Evolutionary conservation across 768 basidiomycete species (phyloP).

Genomic region (Naganishia vishniacii): DNA sequence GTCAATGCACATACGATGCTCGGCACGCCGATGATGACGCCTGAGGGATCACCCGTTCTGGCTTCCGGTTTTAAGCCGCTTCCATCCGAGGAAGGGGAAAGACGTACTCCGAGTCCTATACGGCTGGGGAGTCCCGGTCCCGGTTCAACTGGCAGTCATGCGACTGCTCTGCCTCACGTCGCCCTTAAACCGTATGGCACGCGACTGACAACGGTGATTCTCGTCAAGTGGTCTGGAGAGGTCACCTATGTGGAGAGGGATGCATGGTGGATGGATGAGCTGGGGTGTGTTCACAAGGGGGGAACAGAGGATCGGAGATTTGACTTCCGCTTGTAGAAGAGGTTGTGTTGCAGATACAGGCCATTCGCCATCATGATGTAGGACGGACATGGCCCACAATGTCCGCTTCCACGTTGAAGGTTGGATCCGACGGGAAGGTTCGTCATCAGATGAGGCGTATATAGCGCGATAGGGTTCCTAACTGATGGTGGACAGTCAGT

Average conservation of each 20-base stretch:
- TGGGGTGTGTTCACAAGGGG: constrained; percentile 29
- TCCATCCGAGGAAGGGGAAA: neutral
- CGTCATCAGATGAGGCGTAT: neutral
- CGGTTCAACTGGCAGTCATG: neutral
- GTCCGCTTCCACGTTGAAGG: neutral
- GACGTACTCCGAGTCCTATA: neutral
- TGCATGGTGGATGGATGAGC: constrained; percentile 30
- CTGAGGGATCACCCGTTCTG: neutral
- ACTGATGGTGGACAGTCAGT: too few relatives aligned
- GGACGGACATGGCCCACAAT: too few relatives aligned
- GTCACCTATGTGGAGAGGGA: constrained; percentile 44
- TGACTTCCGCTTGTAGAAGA: constrained; percentile 19
- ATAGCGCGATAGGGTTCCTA: too few relatives aligned
- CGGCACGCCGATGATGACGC: constrained; percentile 5
- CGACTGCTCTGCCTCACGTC: neutral
- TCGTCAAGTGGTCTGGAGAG: constrained; percentile 37
- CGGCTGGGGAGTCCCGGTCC: too few relatives aligned
- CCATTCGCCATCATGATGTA: too few relatives aligned
- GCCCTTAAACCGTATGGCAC: constrained; percentile 40
- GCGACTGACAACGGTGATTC: constrained; percentile 41
- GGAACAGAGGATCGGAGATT: constrained; percentile 22
- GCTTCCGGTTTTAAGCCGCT: neutral
- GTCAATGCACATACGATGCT: constrained; percentile 18
- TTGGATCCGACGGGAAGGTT: neutral
- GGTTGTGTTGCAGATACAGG: constrained; percentile 15